Evolutionary conservation across 2,329 filamentous ascomycete genomes (phyloP).

Genomic region (Hypoxylon sp.): DNA sequence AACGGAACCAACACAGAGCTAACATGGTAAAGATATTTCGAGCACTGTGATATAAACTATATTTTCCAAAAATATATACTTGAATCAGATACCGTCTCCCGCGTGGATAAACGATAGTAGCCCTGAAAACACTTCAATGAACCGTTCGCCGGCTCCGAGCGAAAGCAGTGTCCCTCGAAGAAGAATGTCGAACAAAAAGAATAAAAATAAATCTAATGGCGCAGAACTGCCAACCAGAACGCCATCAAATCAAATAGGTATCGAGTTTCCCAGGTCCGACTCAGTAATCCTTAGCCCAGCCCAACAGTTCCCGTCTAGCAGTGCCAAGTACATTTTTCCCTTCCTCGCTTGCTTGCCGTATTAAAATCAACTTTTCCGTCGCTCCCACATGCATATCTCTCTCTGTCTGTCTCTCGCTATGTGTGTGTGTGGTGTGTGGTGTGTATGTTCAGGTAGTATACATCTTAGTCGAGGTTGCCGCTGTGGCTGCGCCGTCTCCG

Average conservation of each 20-base stretch:
- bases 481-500: conserved; percentile 56
- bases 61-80: conserved; percentile 8
- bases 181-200: neutral
- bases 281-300: conserved; percentile 7
- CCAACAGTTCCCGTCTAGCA: conserved; percentile 19
- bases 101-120: neutral
- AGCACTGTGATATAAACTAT: conserved; percentile 1
- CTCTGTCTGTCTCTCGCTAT: neutral
- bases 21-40: neutral
- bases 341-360: neutral
- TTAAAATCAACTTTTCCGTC: conserved; percentile 4
- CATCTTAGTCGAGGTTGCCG: conserved; percentile 39
- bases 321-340: conserved; percentile 7
- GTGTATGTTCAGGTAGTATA: neutral
- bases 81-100: neutral
- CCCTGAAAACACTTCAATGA: neutral
- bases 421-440: too few relatives aligned
- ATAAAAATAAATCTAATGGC: too few relatives aligned
- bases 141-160: neutral
- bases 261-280: conserved; percentile 29
- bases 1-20: neutral
- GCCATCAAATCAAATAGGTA: conserved; percentile 38
- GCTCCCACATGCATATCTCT: neutral
- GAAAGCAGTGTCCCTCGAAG: neutral
- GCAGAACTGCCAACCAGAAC: conserved; percentile 2